Conservation (phyloP, 2,329 filamentous ascomycete genomes). For the Alternaria postmessia region DNA sequence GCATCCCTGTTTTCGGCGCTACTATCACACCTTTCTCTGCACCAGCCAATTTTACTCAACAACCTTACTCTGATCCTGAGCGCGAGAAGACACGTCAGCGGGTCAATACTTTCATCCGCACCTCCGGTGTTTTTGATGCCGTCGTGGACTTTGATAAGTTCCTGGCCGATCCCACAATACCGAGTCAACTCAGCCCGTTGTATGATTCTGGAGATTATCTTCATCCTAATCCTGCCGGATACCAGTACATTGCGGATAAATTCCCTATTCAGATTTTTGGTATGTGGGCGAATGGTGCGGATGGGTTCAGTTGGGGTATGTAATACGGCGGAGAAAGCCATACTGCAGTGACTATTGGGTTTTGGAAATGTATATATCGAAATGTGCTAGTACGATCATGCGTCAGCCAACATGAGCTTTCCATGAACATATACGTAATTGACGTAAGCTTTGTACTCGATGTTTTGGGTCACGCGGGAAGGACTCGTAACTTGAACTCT, state of each 20-base stretch:
- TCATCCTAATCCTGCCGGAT: slow-evolving; percentile 68
- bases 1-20: slow-evolving; percentile 67
- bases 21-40: slow-evolving; percentile 71
- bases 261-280: slow-evolving; percentile 66
- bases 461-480: too few relatives aligned
- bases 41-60: slow-evolving; percentile 40
- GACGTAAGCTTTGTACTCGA: too few relatives aligned
- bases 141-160: slow-evolving; percentile 70
- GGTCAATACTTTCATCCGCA: slow-evolving; percentile 69
- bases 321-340: not conserved
- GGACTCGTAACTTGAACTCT: too few relatives aligned
- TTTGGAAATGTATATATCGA: not conserved
- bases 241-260: slow-evolving; percentile 65
- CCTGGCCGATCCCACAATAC: slow-evolving; percentile 60
- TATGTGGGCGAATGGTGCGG: slow-evolving; percentile 30
- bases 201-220: slow-evolving; percentile 71
- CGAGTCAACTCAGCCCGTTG: slow-evolving; percentile 57
- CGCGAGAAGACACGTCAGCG: slow-evolving; percentile 65
- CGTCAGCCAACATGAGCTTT: not conserved
- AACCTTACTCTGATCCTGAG: slow-evolving; percentile 49
- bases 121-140: slow-evolving; percentile 64
- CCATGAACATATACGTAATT: too few relatives aligned
- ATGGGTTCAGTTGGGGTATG: slow-evolving; percentile 16
- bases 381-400: too few relatives aligned
- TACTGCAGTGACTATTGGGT: too few relatives aligned